Evolutionary conservation across 352 stramenopile species (phyloP).

Genomic region (Globisporangium recalcitrans): DNA sequence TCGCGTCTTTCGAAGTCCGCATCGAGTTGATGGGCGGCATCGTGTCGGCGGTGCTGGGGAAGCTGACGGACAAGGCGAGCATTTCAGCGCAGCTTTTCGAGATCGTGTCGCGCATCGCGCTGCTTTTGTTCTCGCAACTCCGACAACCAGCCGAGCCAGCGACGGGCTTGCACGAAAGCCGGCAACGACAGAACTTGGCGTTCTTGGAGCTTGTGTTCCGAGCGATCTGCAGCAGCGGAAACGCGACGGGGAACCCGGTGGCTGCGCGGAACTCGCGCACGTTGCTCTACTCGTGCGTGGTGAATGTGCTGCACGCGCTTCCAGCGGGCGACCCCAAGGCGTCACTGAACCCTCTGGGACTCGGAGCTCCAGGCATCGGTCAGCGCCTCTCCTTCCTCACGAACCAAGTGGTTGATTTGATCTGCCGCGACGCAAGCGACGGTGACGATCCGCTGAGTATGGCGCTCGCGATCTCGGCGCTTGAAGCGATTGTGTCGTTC

Average conservation of each 20-base stretch:
- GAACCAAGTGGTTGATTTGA: conserved; percentile 58
- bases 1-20: conserved; percentile 52
- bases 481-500: conserved; percentile 63
- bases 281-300: conserved; percentile 70
- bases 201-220: conserved; percentile 66
- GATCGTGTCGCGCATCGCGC: conserved; percentile 57
- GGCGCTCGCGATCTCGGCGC: conserved; percentile 64
- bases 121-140: conserved; percentile 59
- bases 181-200: conserved; percentile 29
- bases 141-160: conserved; percentile 18
- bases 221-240: conserved; percentile 52
- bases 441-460: conserved; percentile 75
- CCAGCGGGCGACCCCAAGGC: conserved; percentile 16
- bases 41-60: conserved; percentile 50
- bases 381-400: conserved; percentile 29
- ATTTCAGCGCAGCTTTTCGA: conserved; percentile 72
- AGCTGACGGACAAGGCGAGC: conserved; percentile 46
- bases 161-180: conserved; percentile 15
- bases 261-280: conserved; percentile 72
- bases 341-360: conserved; percentile 9
- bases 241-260: conserved; percentile 60
- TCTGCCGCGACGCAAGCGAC: conserved; percentile 75
- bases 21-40: conserved; percentile 62
- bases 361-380: background rate
- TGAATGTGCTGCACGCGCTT: conserved; percentile 59